Conservation (phyloP, 192 early-diverging fungal genomes). For the Coemansia aciculifera region DNA sequence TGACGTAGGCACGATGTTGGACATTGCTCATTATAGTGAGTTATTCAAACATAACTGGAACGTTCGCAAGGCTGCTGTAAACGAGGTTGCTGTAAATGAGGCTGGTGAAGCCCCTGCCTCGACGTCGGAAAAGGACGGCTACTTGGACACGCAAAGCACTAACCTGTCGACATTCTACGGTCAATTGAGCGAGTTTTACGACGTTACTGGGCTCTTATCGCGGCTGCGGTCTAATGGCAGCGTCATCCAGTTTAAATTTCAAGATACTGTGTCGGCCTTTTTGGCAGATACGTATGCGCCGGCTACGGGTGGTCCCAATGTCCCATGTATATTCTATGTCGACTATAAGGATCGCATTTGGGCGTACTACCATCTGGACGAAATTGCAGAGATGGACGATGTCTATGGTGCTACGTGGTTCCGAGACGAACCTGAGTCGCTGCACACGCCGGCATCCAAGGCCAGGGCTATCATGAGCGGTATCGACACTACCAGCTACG, state of each 20-base stretch:
- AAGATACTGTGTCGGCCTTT: conserved; percentile 54
- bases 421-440: conserved; percentile 25
- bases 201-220: conserved; percentile 41
- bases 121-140: conserved; percentile 26
- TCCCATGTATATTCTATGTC: conserved; percentile 55
- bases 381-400: conserved; percentile 54
- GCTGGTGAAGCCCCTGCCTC: conserved; percentile 12
- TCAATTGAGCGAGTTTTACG: conserved; percentile 33
- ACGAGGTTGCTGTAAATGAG: conserved; percentile 17
- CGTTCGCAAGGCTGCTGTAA: conserved; percentile 15
- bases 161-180: conserved; percentile 27
- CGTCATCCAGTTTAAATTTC: conserved; percentile 56
- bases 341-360: conserved; percentile 57
- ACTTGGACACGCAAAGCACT: conserved; percentile 23
- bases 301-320: conserved; percentile 51
- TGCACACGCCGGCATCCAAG: conserved; percentile 24
- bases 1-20: conserved; percentile 44
- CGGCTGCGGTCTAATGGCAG: conserved; percentile 49
- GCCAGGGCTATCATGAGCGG: conserved; percentile 17
- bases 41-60: conserved; percentile 43
- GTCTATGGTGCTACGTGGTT: conserved; percentile 55
- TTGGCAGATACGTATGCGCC: conserved; percentile 52
- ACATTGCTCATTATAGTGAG: conserved; percentile 50
- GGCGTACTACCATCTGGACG: conserved; percentile 55
- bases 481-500: conserved; percentile 23